Percentiles rank a stretch among this genome's conserved stretches.
phyloP scores from a whole-genome alignment of 495 filamentous ascomycete genomes.

The Xylaria cubensis region DNA sequence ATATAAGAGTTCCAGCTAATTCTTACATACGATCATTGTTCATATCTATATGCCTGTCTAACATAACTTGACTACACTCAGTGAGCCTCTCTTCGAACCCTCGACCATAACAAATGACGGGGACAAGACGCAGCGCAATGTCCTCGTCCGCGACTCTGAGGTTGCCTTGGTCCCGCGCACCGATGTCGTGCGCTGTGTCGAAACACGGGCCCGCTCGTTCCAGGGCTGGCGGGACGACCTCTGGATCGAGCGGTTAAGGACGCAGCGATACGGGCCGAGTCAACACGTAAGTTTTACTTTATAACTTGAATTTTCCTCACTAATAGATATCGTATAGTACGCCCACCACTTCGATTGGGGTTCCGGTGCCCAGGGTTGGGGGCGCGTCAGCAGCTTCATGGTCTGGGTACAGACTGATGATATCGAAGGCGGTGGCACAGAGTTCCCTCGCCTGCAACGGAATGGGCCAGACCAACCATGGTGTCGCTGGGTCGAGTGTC shows the following conservation, averaged over 20 bases:
- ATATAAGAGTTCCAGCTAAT: background rate
- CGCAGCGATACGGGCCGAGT: constrained; percentile 48
- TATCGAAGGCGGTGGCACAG: constrained; percentile 52
- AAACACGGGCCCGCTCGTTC: constrained; percentile 47
- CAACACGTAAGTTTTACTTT: constrained; percentile 39
- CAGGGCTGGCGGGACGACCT: constrained; percentile 55
- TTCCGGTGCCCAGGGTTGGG: constrained; percentile 48
- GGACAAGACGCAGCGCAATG: constrained; percentile 39
- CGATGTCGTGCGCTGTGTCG: constrained; percentile 50
- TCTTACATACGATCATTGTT: background rate
- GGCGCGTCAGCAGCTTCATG: constrained; percentile 56
- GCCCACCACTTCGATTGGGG: constrained; percentile 57
- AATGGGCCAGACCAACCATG: constrained; percentile 41
- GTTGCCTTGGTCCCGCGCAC: constrained; percentile 55
- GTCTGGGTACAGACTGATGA: constrained; percentile 48
- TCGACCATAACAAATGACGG: constrained; percentile 53
- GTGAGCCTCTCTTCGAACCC: constrained; percentile 50
- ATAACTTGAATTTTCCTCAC: background rate
- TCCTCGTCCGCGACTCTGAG: constrained; percentile 52
- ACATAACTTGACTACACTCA: constrained; percentile 27
- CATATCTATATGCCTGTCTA: background rate
- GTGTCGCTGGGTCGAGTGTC: constrained; percentile 55
- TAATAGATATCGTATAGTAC: constrained; percentile 31
- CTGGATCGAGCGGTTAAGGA: constrained; percentile 53
- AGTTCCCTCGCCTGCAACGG: constrained; percentile 47